A percentile compares a stretch with the other conserved stretches of the same genome.
Conservation (phyloP, 202 grass and related monocot species). For the Brachypodium distachyon region DNA sequence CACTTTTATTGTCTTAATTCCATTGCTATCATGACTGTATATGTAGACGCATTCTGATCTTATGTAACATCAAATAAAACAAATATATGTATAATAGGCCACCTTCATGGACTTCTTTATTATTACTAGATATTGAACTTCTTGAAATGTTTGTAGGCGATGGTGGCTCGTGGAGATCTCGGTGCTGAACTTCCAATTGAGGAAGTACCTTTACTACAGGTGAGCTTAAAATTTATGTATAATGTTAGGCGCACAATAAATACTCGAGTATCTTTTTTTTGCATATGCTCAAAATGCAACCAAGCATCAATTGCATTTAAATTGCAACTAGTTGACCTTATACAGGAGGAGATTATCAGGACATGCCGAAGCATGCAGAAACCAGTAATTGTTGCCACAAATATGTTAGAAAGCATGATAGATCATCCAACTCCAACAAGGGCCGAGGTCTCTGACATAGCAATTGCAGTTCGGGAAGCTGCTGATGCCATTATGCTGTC, state of each 20-base stretch:
- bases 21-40: not conserved
- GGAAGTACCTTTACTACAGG: slow-evolving; percentile 96
- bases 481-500: slow-evolving; percentile 97
- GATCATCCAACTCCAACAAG: slow-evolving; percentile 93
- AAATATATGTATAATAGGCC: not conserved
- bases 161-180: slow-evolving; percentile 97
- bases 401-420: slow-evolving; percentile 99
- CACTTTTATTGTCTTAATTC: not conserved
- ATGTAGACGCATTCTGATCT: not conserved
- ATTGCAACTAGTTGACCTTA: not conserved
- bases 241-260: not conserved
- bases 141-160: slow-evolving; percentile 63
- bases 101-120: not conserved
- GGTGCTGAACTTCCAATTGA: slow-evolving; percentile 99
- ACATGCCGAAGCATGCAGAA: slow-evolving; percentile 87
- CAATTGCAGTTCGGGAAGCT: slow-evolving; percentile 88
- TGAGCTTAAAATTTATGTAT: slow-evolving; percentile 16
- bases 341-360: slow-evolving; percentile 79
- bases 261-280: not conserved
- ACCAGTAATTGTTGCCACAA: slow-evolving; percentile 92
- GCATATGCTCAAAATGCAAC: not conserved
- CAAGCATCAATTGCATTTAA: not conserved
- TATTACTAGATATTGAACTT: slow-evolving; percentile 23
- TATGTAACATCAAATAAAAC: too few relatives aligned
- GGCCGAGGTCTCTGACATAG: slow-evolving; percentile 95